A percentile compares a stretch with the other conserved stretches of the same genome.
Evolutionary conservation across 1,284 basidiomycete species (phyloP).

Genomic region (Cryptococcus jaspeensis): DNA sequence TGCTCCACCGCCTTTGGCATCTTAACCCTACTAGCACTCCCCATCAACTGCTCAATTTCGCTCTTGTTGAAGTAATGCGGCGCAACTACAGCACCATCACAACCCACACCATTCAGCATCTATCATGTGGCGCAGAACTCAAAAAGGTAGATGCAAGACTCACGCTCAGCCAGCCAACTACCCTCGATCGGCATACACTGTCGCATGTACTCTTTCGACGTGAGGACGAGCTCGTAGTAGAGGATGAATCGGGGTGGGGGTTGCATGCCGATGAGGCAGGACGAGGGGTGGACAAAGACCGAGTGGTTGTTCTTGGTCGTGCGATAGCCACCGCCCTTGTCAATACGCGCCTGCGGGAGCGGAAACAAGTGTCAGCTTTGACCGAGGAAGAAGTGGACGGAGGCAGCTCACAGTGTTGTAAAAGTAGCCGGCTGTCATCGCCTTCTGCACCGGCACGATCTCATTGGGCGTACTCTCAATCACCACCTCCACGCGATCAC

Average conservation of each 20-base stretch:
- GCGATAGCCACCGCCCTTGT: constrained; percentile 88
- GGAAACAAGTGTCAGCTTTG: not conserved
- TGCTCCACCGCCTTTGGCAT: constrained; percentile 67
- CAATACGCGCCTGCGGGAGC: constrained; percentile 68
- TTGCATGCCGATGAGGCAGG: constrained; percentile 89
- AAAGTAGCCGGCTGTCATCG: constrained; percentile 91
- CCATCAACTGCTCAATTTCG: constrained; percentile 78
- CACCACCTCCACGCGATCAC: constrained; percentile 94
- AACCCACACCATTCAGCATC: not conserved
- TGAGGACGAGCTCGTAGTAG: constrained; percentile 79
- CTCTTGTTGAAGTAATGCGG: constrained; percentile 90
- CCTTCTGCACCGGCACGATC: constrained; percentile 89
- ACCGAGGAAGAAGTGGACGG: not conserved
- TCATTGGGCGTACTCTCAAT: constrained; percentile 87
- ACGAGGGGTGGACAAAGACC: constrained; percentile 94
- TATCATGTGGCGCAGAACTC: not conserved
- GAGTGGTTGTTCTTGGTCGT: constrained; percentile 94
- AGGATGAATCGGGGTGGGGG: constrained; percentile 86
- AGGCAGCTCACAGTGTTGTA: constrained; percentile 76
- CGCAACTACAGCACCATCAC: constrained; percentile 61
- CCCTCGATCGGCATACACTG: constrained; percentile 98
- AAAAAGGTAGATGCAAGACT: constrained; percentile 35
- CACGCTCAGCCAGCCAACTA: constrained; percentile 86
- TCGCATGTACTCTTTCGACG: constrained; percentile 61
- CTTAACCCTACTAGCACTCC: constrained; percentile 71